phyloP scores from a whole-genome alignment of 2,329 filamentous ascomycete species.

The Fusarium stilboides region DNA sequence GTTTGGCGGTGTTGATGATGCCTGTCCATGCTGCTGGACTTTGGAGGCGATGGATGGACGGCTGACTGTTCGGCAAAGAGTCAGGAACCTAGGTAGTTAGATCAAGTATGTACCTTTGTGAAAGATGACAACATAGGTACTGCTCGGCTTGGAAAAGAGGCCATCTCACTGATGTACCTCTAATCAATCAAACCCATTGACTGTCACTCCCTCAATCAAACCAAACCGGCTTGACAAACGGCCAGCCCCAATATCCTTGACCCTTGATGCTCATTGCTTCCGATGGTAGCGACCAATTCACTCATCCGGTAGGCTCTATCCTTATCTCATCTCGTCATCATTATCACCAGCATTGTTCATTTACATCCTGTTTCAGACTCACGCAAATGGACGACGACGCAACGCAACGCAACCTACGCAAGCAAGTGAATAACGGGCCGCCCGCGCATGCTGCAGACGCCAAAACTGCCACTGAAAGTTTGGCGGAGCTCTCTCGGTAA shows the following conservation, averaged over 20 bases:
- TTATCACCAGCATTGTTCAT: conserved; percentile 31
- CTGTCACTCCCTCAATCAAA: conserved; percentile 41
- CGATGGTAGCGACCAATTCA: conserved; percentile 21
- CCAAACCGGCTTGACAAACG: conserved; percentile 32
- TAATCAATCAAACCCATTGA: conserved; percentile 14
- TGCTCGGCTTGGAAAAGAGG: conserved; percentile 11
- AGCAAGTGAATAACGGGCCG: conserved; percentile 21
- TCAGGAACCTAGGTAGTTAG: conserved; percentile 4
- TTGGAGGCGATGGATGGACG: background rate
- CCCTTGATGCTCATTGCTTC: conserved; percentile 33
- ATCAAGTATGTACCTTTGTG: conserved; percentile 1
- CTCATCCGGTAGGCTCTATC: conserved; percentile 15
- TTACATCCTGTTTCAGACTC: conserved; percentile 34
- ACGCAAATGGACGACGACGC: conserved; percentile 28
- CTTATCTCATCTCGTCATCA: conserved; percentile 48
- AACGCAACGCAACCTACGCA: conserved; percentile 24
- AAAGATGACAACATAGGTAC: conserved; percentile 23
- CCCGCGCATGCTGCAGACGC: conserved; percentile 30
- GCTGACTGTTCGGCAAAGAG: conserved; percentile 19
- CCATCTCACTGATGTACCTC: conserved; percentile 7
- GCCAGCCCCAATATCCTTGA: conserved; percentile 39
- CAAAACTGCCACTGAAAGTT: conserved; percentile 42
- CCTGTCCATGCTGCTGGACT: background rate
- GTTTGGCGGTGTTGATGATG: conserved; percentile 15
- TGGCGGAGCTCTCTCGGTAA: conserved; percentile 48